Percentiles rank a stretch among this genome's conserved stretches.
Conservation (phyloP, 495 filamentous ascomycete genomes). For the Clohesyomyces aquaticus region DNA sequence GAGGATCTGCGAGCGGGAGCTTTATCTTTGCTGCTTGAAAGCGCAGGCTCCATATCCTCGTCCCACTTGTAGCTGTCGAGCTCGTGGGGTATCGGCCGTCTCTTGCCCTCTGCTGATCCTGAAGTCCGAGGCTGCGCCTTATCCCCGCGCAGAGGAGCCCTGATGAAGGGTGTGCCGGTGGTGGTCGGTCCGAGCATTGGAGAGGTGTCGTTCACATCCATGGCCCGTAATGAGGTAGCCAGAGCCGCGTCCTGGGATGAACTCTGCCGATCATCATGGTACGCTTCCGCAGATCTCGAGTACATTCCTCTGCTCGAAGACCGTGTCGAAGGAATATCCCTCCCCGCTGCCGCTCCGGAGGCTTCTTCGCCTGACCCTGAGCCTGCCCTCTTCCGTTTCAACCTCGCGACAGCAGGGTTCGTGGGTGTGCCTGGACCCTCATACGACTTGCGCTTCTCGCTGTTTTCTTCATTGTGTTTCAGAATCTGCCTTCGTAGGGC, state of each 20-base stretch:
- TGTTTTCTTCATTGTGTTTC: constrained; percentile 43
- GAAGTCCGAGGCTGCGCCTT: constrained; percentile 17
- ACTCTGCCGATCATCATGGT: not conserved
- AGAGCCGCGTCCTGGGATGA: constrained; percentile 12
- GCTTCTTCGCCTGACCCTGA: constrained; percentile 25
- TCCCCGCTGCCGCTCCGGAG: constrained; percentile 5
- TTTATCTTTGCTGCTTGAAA: constrained; percentile 25
- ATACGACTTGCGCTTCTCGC: constrained; percentile 35
- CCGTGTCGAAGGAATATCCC: constrained; percentile 29
- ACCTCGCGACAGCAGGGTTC: constrained; percentile 20
- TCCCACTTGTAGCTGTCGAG: constrained; percentile 51
- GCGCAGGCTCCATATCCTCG: constrained; percentile 39
- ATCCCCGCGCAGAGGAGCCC: constrained; percentile 47
- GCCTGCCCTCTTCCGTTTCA: constrained; percentile 33
- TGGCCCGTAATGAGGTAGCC: constrained; percentile 23
- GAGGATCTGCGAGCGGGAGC: constrained; percentile 8
- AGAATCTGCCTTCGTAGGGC: constrained; percentile 46
- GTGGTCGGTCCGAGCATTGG: constrained; percentile 32
- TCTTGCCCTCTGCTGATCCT: constrained; percentile 18
- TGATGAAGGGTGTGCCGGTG: constrained; percentile 50
- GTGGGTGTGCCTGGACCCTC: constrained; percentile 26
- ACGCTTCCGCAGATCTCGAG: constrained; percentile 25
- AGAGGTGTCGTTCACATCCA: constrained; percentile 23
- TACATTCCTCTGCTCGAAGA: constrained; percentile 10
- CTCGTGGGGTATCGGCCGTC: constrained; percentile 31